Evolutionary conservation across 176 grass and related monocot genomes (phyloP).

Genomic region (Raddia distichophylla): DNA sequence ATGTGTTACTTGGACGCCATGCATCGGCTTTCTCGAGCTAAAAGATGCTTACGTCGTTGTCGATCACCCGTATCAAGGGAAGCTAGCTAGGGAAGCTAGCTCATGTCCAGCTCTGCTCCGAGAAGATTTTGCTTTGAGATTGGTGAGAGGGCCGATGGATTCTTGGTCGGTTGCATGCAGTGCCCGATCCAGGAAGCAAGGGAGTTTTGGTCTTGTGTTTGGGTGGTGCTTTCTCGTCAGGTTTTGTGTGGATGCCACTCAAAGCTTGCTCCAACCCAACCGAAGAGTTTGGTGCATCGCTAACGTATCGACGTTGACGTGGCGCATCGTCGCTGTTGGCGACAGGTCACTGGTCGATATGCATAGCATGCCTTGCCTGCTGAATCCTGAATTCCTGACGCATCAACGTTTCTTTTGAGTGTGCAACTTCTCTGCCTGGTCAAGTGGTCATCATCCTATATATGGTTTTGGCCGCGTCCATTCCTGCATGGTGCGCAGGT

Average conservation of each 20-base stretch:
- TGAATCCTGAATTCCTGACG: too few species aligned
- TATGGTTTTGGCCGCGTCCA: neutral
- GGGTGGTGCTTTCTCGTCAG: neutral
- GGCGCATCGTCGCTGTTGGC: neutral
- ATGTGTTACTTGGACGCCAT: conserved; percentile 44
- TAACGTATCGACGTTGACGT: conserved; percentile 16
- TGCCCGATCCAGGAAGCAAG: conserved; percentile 21
- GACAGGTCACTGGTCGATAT: too few species aligned
- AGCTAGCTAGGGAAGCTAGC: neutral
- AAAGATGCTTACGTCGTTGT: neutral
- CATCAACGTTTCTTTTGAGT: conserved; percentile 37
- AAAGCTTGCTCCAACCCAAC: neutral
- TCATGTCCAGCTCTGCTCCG: neutral
- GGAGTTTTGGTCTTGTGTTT: neutral
- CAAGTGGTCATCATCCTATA: neutral
- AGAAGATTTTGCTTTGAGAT: neutral
- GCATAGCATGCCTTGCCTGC: neutral
- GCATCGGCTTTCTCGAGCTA: neutral
- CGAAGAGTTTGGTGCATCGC: conserved; percentile 2
- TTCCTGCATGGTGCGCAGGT: neutral
- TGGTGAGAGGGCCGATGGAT: neutral
- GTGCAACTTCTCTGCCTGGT: conserved; percentile 21
- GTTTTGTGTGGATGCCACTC: conserved; percentile 44
- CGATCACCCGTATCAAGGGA: neutral
- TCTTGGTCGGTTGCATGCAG: neutral